Percentiles rank a stretch among this genome's conserved stretches.
Conservation (phyloP, 345 rosid species). For the Raphanus sativus region DNA sequence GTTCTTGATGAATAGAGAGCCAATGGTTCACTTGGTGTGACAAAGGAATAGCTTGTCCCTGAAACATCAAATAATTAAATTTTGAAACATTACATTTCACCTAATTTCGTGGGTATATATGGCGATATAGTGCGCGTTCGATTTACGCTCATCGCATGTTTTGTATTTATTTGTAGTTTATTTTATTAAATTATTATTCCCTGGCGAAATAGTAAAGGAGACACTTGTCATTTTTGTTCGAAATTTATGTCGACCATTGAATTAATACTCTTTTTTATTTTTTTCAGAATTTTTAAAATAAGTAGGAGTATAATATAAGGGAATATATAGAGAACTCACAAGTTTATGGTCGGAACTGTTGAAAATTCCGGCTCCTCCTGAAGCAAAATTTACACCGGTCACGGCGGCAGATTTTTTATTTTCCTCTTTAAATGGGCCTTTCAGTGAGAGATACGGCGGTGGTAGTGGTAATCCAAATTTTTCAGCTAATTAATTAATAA, state of each 20-base stretch:
- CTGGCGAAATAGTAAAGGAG: not conserved
- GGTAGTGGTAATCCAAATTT: constrained; percentile 59
- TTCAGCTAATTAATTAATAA: constrained; percentile 47
- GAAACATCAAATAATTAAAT: not conserved
- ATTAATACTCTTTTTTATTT: not conserved
- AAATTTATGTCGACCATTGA: not conserved
- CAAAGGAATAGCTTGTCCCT: constrained; percentile 55
- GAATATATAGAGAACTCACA: constrained; percentile 41
- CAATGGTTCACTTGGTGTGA: constrained; percentile 56
- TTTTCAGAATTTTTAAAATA: not conserved
- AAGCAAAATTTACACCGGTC: constrained; percentile 64
- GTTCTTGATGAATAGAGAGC: constrained; percentile 2
- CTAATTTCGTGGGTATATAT: not conserved
- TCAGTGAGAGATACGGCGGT: constrained; percentile 57
- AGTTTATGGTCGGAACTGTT: constrained; percentile 43
- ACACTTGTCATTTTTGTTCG: not conserved
- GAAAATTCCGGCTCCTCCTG: constrained; percentile 70
- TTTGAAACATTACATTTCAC: not conserved
- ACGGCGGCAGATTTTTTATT: constrained; percentile 25
- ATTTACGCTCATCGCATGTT: not conserved
- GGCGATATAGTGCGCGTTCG: not conserved
- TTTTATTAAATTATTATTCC: not conserved
- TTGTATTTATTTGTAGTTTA: not conserved
- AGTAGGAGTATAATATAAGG: not conserved
- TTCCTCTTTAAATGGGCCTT: not conserved